These are phyloP conservation scores for Tetradesmus obliquus DNA, from an alignment of 139 green algal genomes.

Conservation along the genomic window DNA sequence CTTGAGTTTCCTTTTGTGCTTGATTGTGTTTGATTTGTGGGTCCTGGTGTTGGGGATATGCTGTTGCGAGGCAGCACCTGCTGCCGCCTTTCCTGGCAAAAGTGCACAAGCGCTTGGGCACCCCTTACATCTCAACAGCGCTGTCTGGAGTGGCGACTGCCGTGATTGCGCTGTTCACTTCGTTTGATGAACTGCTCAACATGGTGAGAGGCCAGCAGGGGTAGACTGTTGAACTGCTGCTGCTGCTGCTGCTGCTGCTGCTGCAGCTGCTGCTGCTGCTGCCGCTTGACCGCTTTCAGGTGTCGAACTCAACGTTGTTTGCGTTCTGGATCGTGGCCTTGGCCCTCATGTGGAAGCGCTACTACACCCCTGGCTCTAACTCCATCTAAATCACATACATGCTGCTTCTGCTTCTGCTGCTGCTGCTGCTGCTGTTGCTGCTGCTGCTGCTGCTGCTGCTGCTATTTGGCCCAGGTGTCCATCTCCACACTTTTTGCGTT, in stretches of 20 bases:
- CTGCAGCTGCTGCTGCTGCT: too few species aligned
- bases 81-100: conserved; percentile 34
- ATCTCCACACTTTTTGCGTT: conserved; percentile 84
- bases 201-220: not conserved
- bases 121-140: conserved; percentile 1
- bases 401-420: not conserved
- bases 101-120: not conserved
- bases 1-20: too few species aligned
- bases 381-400: too few species aligned
- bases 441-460: not conserved
- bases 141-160: conserved; percentile 60
- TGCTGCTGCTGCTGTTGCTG: not conserved
- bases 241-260: too few species aligned
- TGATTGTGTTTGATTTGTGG: too few species aligned
- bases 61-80: conserved; percentile 38
- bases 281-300: conserved; percentile 45
- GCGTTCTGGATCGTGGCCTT: conserved; percentile 74
- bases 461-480: conserved; percentile 72
- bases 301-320: conserved; percentile 79
- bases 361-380: conserved; percentile 1
- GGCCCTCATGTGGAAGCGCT: conserved; percentile 48
- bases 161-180: conserved; percentile 47
- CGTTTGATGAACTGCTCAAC: conserved; percentile 28
- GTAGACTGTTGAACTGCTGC: too few species aligned
- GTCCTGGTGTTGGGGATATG: not conserved